Evolutionary conservation across 106 monocot species (phyloP).

Genomic region (Dendrobium nobile): DNA sequence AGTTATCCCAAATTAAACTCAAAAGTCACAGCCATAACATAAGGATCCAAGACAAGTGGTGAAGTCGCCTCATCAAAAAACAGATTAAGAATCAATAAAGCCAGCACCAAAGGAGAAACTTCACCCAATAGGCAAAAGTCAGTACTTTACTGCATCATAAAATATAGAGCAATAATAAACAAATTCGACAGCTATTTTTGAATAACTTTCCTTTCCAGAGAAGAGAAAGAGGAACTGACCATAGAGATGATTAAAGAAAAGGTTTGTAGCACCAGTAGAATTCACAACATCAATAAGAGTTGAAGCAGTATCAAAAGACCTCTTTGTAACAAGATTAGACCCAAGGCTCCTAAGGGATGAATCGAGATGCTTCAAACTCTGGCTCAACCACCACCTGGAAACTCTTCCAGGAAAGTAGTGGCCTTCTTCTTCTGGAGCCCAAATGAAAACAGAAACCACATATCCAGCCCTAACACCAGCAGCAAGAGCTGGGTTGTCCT

Average conservation of each 20-base stretch:
- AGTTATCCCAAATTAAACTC: too few relatives aligned
- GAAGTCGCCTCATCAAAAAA: too few relatives aligned
- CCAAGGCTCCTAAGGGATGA: conserved; percentile 69
- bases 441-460: conserved; percentile 66
- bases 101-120: too few relatives aligned
- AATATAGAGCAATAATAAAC: neutral
- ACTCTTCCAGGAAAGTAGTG: conserved; percentile 80
- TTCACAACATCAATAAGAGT: conserved; percentile 51
- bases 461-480: conserved; percentile 64
- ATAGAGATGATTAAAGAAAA: conserved; percentile 92
- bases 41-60: neutral
- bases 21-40: neutral
- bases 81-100: too few relatives aligned
- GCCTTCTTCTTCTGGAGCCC: conserved; percentile 91
- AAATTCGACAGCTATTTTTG: neutral
- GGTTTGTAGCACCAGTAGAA: conserved; percentile 47
- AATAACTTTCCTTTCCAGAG: neutral
- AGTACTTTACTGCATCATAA: neutral
- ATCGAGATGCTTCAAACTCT: conserved; percentile 63
- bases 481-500: conserved; percentile 90
- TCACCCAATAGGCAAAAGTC: too few relatives aligned
- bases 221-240: conserved; percentile 29
- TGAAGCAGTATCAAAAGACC: conserved; percentile 55
- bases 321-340: conserved; percentile 54
- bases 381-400: conserved; percentile 88